Percentiles rank a stretch among this genome's conserved stretches.
Conservation (phyloP, 257 asterid species). For the Voacanga thouarsii region DNA sequence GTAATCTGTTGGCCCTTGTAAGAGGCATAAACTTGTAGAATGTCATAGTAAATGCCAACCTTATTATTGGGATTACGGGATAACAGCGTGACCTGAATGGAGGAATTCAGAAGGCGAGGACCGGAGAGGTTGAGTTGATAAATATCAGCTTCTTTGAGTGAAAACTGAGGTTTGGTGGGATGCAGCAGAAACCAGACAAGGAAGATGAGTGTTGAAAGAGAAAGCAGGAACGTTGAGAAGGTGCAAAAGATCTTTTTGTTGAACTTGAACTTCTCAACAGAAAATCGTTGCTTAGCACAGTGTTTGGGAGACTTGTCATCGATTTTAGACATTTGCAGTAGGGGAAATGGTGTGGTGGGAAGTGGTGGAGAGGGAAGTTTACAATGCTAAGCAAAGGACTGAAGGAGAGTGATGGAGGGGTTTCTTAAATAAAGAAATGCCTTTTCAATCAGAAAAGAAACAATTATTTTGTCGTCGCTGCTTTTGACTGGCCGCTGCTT, state of each 20-base stretch:
- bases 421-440: slow-evolving; percentile 27
- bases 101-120: slow-evolving; percentile 67
- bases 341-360: neutral
- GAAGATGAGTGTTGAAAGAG: slow-evolving; percentile 59
- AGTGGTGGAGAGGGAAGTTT: slow-evolving; percentile 6
- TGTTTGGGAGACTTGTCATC: slow-evolving; percentile 74
- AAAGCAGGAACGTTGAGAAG: slow-evolving; percentile 56
- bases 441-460: slow-evolving; percentile 23
- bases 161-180: slow-evolving; percentile 72
- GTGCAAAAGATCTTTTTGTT: slow-evolving; percentile 47
- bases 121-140: slow-evolving; percentile 64
- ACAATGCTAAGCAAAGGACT: slow-evolving; percentile 27
- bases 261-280: slow-evolving; percentile 26
- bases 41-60: slow-evolving; percentile 80
- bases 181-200: slow-evolving; percentile 73
- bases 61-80: slow-evolving; percentile 74
- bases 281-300: slow-evolving; percentile 56
- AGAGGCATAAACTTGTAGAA: slow-evolving; percentile 53
- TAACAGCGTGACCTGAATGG: slow-evolving; percentile 62
- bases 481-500: slow-evolving; percentile 41
- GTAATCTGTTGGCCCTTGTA: slow-evolving; percentile 74
- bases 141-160: slow-evolving; percentile 57
- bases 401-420: slow-evolving; percentile 27
- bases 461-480: slow-evolving; percentile 37
- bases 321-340: slow-evolving; percentile 63